Base-by-base conservation (phyloP, 306 rosid genomes). In the Lathyrus sativus region DNA sequence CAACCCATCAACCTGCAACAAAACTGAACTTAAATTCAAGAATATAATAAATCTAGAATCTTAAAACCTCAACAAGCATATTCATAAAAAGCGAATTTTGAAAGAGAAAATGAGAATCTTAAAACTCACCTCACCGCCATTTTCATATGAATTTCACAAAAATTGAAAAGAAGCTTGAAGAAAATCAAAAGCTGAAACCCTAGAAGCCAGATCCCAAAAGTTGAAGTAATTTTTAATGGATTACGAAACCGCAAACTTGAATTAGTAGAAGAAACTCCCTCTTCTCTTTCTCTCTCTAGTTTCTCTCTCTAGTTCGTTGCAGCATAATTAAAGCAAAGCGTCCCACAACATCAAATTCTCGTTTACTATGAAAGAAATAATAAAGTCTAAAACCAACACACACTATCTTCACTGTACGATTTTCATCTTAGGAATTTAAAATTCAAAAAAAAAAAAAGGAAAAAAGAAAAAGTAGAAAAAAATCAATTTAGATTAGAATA, bases 171-270 rank as follows among this genome's bases (percentile, higher is more conserved):
- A 68, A 68, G 64, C 44, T 65, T 74, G 28, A 79, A 74, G 72
- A 72, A 70, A 71, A 79, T 68, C 72, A 84, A 77, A 73, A 77
- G 63, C 76, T 31, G 83, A 89, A 89, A 81, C 87, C 92, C 79
- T 74, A 78, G 63, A 80, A 75, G 70, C 79, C 90, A 87, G 98
- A 91, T 91, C 98, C 87, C 88, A 43, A 84, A 86, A 79, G 9
- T 7, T 35, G 39, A 35, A 35, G 9, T 35, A 35, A 35, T 35
- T 35, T 35, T 1, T 1, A 35, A 35, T 35, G 9, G 9, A 35
- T 35, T 35, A 35, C 39, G 39, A 35, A 35, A 35, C 39, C 39
- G 39, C 39, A 35, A 35, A 35, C 2, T 35, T 35, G 39, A 35
- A 35, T 35, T 35, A 35, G 39, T 35, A 35, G 39, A 35, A 35